These are phyloP conservation scores for Leishmania lainsoni DNA, from an alignment of 208 protist genomes.

Conservation along the genomic window DNA sequence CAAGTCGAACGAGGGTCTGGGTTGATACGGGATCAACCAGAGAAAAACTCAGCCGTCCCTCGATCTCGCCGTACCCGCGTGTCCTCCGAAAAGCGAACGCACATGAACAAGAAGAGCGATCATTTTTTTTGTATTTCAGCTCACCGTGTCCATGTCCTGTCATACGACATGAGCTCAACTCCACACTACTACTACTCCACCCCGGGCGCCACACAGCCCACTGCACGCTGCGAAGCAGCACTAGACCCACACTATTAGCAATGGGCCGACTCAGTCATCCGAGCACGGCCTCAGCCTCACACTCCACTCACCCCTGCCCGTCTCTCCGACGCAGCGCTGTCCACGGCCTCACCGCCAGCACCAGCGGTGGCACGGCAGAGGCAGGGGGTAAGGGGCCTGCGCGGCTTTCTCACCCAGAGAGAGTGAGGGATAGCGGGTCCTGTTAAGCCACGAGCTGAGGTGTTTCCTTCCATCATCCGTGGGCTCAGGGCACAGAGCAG, in stretches of 20 bases:
- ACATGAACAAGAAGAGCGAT: not conserved
- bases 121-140: not conserved
- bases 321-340: not conserved
- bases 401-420: not conserved
- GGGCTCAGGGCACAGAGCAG: not conserved
- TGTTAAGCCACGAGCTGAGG: not conserved
- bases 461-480: not conserved
- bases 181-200: no score
- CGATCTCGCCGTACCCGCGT: not conserved
- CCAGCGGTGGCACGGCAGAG: not conserved
- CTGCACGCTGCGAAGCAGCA: not conserved
- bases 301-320: not conserved
- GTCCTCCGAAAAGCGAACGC: not conserved
- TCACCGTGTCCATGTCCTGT: not conserved
- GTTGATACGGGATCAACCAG: no score
- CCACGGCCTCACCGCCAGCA: not conserved
- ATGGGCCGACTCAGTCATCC: not conserved
- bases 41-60: no score
- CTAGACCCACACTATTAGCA: not conserved
- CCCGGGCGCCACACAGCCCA: not conserved
- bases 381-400: not conserved
- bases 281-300: not conserved
- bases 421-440: not conserved
- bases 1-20: no score
- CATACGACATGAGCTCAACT: not conserved